These are phyloP conservation scores for Suillus fuscotomentosus DNA, from an alignment of 768 basidiomycete species.

Conservation along the genomic window DNA sequence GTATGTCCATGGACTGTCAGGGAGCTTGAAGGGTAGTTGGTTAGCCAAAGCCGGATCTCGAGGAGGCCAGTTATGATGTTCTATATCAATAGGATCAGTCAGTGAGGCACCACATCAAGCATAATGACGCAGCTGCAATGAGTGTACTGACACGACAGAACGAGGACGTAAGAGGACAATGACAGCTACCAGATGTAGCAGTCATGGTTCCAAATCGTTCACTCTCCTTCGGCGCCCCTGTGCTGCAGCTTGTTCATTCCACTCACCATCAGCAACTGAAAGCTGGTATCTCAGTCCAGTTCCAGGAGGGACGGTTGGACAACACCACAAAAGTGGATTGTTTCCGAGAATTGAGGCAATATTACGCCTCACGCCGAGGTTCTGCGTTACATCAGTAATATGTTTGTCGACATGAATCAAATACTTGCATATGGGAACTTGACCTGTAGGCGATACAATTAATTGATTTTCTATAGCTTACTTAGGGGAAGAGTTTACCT, in stretches of 20 bases:
- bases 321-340: conserved; percentile 81
- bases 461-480: background rate
- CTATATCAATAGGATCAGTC: conserved; percentile 14
- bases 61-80: conserved; percentile 67
- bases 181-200: conserved; percentile 3
- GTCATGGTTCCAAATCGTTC: conserved; percentile 7
- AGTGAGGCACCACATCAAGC: conserved; percentile 27
- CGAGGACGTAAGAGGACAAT: conserved; percentile 5
- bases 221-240: conserved; percentile 11
- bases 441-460: conserved; percentile 42
- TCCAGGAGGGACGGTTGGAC: conserved; percentile 65
- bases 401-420: background rate
- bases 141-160: conserved; percentile 4
- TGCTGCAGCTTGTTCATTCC: conserved; percentile 40
- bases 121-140: conserved; percentile 7
- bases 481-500: conserved; percentile 41
- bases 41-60: conserved; percentile 48
- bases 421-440: conserved; percentile 88
- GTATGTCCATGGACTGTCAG: conserved; percentile 83
- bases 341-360: conserved; percentile 74
- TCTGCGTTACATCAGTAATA: conserved; percentile 42
- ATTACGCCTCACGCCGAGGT: conserved; percentile 76
- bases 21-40: conserved; percentile 45
- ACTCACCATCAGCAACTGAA: conserved; percentile 74
- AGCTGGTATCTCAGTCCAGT: conserved; percentile 79